A percentile compares a stretch with the other conserved stretches of the same genome.
Conservation (phyloP, 495 filamentous ascomycete genomes). For the Daldinia caldariorum region DNA sequence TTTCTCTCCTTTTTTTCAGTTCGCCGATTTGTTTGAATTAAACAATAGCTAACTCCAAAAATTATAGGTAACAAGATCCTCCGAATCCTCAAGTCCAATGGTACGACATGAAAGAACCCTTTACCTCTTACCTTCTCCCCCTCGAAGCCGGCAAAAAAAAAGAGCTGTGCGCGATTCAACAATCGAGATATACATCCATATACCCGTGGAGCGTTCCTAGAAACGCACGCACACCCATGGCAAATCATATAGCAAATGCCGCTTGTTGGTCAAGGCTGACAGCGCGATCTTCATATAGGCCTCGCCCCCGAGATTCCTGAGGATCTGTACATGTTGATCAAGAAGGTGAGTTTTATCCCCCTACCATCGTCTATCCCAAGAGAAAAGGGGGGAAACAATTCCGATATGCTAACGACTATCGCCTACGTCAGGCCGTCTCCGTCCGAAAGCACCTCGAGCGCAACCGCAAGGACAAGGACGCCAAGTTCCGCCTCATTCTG, state of each 20-base stretch:
- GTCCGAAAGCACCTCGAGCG: slow-evolving; percentile 99
- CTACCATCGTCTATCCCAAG: too few species aligned
- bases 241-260: slow-evolving; percentile 62
- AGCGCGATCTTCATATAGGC: slow-evolving; percentile 87
- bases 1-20: too few species aligned
- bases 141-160: slow-evolving; percentile 33
- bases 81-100: slow-evolving; percentile 89
- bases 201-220: slow-evolving; percentile 26
- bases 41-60: slow-evolving; percentile 14
- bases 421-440: slow-evolving; percentile 77
- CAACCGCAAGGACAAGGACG: slow-evolving; percentile 99
- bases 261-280: slow-evolving; percentile 99
- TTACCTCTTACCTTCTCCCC: background rate
- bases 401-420: slow-evolving; percentile 48
- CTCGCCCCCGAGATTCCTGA: slow-evolving; percentile 97
- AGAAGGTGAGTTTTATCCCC: slow-evolving; percentile 98
- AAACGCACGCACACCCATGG: slow-evolving; percentile 24
- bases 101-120: slow-evolving; percentile 67
- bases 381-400: background rate
- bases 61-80: slow-evolving; percentile 93
- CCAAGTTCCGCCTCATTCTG: slow-evolving; percentile 99
- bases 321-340: slow-evolving; percentile 94
- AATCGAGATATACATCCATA: slow-evolving; percentile 8
- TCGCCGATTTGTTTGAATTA: too few species aligned
- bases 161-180: slow-evolving; percentile 29